Base-by-base conservation (phyloP, 2,329 filamentous ascomycete species). In the Penicillium sp. region DNA sequence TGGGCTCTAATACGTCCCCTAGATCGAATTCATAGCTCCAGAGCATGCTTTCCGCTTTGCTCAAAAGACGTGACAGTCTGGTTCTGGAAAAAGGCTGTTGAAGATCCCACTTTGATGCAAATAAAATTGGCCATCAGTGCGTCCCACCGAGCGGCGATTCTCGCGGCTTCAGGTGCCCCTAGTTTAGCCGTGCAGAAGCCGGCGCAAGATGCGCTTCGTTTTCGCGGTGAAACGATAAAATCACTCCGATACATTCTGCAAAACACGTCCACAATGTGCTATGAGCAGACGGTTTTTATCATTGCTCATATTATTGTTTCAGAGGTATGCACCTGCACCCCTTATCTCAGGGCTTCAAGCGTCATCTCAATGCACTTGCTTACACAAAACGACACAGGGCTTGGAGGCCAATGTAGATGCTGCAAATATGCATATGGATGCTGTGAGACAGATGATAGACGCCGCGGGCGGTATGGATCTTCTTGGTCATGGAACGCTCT, bases 11-110 rank as follows among this genome's bases (percentile, higher is more conserved):
- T 22, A 46, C 27, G 7, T 39, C 21, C 8, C 6, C 24, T 27
- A 62, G 60, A 59, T 46, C 46, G 52, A 43, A 49, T 57, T 13
- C 52, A 62, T 43, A 56, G 54, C 16, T 53, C 57, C 10, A 58
- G 55, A 32, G 46, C 58, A 1, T 62, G 56, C n/a, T 61, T 61
- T 53, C 61, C 61, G n/a, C 46, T 63, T 22, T 58, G 59, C 14
- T 51, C 57, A 6, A 52, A 42, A 16, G 52, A 56, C 6, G 57
- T 61, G 27, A 58, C 54, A 13, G 36, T 61, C n/a, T 59, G 57
- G 58, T 61, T 57, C 47, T 56, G 55, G 59, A 44, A 57, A 42
- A 54, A 47, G 18, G 61, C 57, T 1, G 52, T 63, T 27, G 49
- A 57, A 14, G 47, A 61, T 36, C 61, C 59, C n/a, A 56, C 59